Evolutionary conservation across 1,139 yeast species (phyloP).

Genomic region (Suhomyces anneliseae): DNA sequence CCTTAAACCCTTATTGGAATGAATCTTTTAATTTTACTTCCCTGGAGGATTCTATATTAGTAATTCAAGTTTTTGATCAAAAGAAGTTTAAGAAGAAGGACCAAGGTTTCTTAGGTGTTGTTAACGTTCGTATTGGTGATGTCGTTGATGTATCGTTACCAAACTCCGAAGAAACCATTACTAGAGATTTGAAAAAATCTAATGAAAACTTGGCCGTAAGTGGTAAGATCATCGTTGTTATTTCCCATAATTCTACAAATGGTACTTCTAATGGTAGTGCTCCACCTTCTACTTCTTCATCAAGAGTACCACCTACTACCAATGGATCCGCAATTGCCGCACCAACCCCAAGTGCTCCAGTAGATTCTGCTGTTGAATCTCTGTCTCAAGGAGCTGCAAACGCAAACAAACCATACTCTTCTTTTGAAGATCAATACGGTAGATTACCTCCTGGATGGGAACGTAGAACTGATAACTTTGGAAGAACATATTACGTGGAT

Average conservation of each 20-base stretch:
- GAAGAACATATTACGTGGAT: constrained; percentile 96
- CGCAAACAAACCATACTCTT: constrained; percentile 66
- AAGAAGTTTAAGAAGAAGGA: constrained; percentile 97
- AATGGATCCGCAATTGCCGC: constrained; percentile 13
- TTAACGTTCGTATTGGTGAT: constrained; percentile 87
- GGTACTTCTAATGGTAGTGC: constrained; percentile 13
- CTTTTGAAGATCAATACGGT: constrained; percentile 96
- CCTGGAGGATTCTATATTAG: constrained; percentile 80
- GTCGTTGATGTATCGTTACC: constrained; percentile 69
- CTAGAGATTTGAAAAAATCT: constrained; percentile 87
- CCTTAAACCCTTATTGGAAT: constrained; percentile 97
- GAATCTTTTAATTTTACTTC: constrained; percentile 81
- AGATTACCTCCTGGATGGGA: constrained; percentile 99
- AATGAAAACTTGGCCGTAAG: constrained; percentile 90
- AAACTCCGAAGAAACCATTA: constrained; percentile 77
- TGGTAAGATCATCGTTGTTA: constrained; percentile 83
- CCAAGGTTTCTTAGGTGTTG: constrained; percentile 97
- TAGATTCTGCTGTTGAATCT: constrained; percentile 14
- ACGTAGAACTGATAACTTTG: constrained; percentile 94
- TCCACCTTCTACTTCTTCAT: constrained; percentile 10
- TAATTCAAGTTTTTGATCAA: constrained; percentile 94
- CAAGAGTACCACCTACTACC: constrained; percentile 8
- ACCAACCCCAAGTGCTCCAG: constrained; percentile 11
- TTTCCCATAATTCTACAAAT: constrained; percentile 43
- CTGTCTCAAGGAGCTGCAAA: constrained; percentile 10